Conservation (phyloP, 768 basidiomycete genomes). For the Cubamyces sp. region DNA sequence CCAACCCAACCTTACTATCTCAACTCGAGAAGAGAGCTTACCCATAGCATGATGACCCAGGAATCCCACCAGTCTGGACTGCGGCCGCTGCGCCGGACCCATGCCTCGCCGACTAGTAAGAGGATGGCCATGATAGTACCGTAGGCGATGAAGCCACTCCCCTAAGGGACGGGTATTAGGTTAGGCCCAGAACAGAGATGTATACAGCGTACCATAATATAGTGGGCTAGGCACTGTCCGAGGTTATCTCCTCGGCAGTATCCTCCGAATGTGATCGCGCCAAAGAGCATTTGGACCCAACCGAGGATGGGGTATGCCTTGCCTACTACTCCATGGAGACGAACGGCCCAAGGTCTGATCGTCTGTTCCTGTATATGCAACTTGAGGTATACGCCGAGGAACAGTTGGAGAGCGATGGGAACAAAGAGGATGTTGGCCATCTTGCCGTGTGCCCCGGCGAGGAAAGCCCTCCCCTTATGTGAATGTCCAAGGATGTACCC, state of each 20-base stretch:
- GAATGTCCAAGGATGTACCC: conserved; percentile 85
- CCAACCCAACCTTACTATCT: neutral
- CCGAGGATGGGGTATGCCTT: conserved; percentile 83
- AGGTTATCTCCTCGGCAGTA: conserved; percentile 81
- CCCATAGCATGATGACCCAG: conserved; percentile 61
- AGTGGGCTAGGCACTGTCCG: conserved; percentile 87
- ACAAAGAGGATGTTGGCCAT: conserved; percentile 68
- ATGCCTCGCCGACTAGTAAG: conserved; percentile 75
- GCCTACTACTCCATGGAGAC: conserved; percentile 77
- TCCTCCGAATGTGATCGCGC: conserved; percentile 70
- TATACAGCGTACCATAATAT: conserved; percentile 64
- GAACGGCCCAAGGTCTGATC: conserved; percentile 70
- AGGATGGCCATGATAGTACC: conserved; percentile 80
- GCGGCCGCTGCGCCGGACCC: conserved; percentile 69
- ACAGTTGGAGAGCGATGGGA: conserved; percentile 68
- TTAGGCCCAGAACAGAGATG: neutral
- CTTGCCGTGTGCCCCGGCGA: conserved; percentile 69
- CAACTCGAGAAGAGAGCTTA: conserved; percentile 35
- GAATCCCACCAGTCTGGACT: conserved; percentile 91
- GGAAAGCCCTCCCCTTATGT: conserved; percentile 83
- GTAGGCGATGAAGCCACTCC: conserved; percentile 89
- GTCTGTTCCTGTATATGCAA: conserved; percentile 84
- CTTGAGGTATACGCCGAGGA: conserved; percentile 87
- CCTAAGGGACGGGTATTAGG: conserved; percentile 40
- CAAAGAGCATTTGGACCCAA: conserved; percentile 91